A percentile compares a stretch with the other conserved stretches of the same genome.
phyloP scores from a whole-genome alignment of 352 stramenopile species.

The Phytophthora niederhauseri region DNA sequence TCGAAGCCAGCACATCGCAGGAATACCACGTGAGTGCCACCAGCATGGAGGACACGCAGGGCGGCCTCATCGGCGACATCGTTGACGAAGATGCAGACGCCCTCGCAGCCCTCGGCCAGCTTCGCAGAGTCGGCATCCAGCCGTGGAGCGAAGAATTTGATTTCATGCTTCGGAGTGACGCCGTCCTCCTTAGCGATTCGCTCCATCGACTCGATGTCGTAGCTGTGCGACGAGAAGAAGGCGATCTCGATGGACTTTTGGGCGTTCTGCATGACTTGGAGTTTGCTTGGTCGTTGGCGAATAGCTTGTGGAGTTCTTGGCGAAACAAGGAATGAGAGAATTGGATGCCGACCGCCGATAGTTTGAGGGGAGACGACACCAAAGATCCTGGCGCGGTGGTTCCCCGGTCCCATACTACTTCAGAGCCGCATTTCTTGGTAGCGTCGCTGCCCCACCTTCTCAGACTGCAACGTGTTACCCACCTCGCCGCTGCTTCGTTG shows the following conservation, averaged over 20 bases:
- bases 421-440: conserved; percentile 2
- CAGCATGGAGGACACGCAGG: conserved; percentile 51
- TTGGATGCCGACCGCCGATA: neutral
- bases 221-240: conserved; percentile 75
- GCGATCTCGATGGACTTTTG: conserved; percentile 56
- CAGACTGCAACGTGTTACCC: conserved; percentile 3
- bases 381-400: neutral
- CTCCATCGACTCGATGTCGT: conserved; percentile 71
- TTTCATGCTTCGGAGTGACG: conserved; percentile 48
- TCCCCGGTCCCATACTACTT: neutral
- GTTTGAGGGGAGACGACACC: neutral
- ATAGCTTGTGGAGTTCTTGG: neutral
- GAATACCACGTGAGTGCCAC: conserved; percentile 67
- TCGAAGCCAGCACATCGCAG: conserved; percentile 84
- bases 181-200: conserved; percentile 44
- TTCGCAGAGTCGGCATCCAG: conserved; percentile 53
- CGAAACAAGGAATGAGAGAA: conserved; percentile 22
- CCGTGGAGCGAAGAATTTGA: conserved; percentile 60
- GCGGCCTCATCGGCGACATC: conserved; percentile 66
- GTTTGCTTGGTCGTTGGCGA: neutral
- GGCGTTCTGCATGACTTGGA: neutral
- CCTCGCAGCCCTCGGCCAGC: conserved; percentile 60
- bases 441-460: neutral
- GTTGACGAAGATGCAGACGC: conserved; percentile 86
- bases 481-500: neutral